Conservation (phyloP, 2,329 filamentous ascomycete species). For the Dendrostoma leiphaemia region DNA sequence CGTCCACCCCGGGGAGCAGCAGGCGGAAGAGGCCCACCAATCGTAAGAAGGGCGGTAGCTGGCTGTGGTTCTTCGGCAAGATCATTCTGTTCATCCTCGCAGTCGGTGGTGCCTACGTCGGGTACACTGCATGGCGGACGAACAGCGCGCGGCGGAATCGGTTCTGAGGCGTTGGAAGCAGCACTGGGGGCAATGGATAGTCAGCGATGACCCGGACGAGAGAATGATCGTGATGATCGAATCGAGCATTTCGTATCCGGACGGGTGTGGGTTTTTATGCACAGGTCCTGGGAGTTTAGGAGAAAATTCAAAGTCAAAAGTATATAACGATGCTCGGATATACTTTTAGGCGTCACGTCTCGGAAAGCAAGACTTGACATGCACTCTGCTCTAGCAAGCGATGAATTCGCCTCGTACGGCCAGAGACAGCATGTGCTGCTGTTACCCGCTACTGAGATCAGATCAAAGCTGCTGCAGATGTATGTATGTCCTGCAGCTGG, state of each 20-base stretch:
- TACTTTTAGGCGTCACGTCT: too few relatives aligned
- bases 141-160: constrained; percentile 59
- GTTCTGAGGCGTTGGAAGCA: constrained; percentile 39
- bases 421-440: background rate
- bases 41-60: constrained; percentile 48
- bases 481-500: background rate
- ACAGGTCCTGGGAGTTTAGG: constrained; percentile 15
- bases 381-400: too few relatives aligned
- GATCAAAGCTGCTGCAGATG: too few relatives aligned
- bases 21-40: constrained; percentile 35
- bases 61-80: constrained; percentile 73
- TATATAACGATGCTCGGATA: constrained; percentile 12
- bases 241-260: background rate
- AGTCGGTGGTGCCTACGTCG: constrained; percentile 74
- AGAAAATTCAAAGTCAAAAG: constrained; percentile 10
- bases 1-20: constrained; percentile 37
- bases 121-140: constrained; percentile 78
- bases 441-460: constrained; percentile 9
- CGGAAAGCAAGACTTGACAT: too few relatives aligned
- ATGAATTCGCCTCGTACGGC: background rate
- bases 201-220: background rate
- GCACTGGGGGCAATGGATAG: background rate
- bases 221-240: background rate
- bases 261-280: background rate
- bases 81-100: constrained; percentile 71